These are phyloP conservation scores for Orbilia javanica DNA, from an alignment of 2,329 filamentous ascomycete genomes.

Conservation along the genomic window DNA sequence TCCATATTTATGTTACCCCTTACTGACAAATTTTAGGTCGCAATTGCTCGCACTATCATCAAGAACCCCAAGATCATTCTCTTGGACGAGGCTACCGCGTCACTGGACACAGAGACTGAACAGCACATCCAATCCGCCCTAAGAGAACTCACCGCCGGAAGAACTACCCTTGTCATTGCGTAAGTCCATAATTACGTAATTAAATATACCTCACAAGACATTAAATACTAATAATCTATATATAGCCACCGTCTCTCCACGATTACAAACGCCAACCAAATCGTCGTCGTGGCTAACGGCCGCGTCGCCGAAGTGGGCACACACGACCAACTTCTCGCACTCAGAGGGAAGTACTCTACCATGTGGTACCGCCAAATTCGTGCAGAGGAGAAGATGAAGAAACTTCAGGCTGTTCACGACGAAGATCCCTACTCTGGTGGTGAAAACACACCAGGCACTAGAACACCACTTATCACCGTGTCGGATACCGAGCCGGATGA, in stretches of 20 bases:
- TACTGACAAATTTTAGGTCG: conserved; percentile 69
- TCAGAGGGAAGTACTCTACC: conserved; percentile 79
- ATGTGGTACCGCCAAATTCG: conserved; percentile 93
- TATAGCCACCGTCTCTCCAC: conserved; percentile 81
- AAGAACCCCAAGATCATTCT: conserved; percentile 94
- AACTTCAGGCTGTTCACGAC: conserved; percentile 57
- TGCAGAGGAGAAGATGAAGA: conserved; percentile 69
- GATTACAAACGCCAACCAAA: conserved; percentile 87
- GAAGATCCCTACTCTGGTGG: conserved; percentile 54
- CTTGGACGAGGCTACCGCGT: conserved; percentile 91
- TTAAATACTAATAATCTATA: conserved; percentile 1
- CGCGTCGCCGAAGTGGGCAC: conserved; percentile 81
- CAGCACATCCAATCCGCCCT: conserved; percentile 92
- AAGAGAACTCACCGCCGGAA: conserved; percentile 81
- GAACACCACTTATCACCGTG: conserved; percentile 46
- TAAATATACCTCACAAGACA: too few relatives aligned
- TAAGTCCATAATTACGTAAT: conserved; percentile 66
- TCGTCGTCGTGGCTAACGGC: conserved; percentile 82
- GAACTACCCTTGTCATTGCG: conserved; percentile 95
- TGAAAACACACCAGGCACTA: conserved; percentile 51
- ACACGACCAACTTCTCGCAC: conserved; percentile 79
- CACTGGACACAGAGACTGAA: conserved; percentile 90
- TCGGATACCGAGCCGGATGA: conserved; percentile 49
- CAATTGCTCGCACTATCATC: conserved; percentile 90
- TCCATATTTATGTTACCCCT: not conserved